These are phyloP conservation scores for Friedmanniomyces endolithicus DNA, from an alignment of 495 filamentous ascomycete genomes.

Conservation along the genomic window DNA sequence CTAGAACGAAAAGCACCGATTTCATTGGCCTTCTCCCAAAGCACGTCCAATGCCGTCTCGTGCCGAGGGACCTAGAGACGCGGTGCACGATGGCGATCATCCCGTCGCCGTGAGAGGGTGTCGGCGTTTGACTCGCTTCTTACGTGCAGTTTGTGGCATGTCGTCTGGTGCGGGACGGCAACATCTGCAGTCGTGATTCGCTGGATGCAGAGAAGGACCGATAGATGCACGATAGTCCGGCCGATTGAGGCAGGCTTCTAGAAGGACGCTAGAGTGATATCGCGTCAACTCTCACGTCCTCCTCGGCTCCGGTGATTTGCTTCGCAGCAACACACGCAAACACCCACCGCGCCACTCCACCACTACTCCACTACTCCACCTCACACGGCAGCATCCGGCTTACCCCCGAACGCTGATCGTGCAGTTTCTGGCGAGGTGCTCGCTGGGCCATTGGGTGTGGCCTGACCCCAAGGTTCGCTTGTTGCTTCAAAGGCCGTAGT, in stretches of 20 bases:
- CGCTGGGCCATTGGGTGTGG: too few species aligned
- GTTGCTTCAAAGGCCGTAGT: too few species aligned
- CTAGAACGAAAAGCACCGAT: not conserved
- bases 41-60: too few species aligned
- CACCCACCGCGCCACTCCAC: too few species aligned
- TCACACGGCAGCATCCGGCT: too few species aligned
- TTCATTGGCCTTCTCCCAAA: not conserved
- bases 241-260: not conserved
- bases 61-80: too few species aligned
- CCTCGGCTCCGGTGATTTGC: not conserved
- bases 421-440: too few species aligned
- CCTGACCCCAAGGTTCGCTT: too few species aligned
- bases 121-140: not conserved
- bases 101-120: not conserved
- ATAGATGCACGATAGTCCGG: not conserved
- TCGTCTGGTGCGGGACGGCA: not conserved
- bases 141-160: not conserved
- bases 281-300: not conserved
- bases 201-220: slow-evolving; percentile 1
- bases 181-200: not conserved
- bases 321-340: too few species aligned
- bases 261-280: slow-evolving; percentile 3
- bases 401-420: too few species aligned
- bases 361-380: too few species aligned
- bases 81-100: not conserved